Evolutionary conservation across 2,329 filamentous ascomycete genomes (phyloP), one percentile per base, ranked within the genome.

Genomic region (Diaporthe sp.): DNA sequence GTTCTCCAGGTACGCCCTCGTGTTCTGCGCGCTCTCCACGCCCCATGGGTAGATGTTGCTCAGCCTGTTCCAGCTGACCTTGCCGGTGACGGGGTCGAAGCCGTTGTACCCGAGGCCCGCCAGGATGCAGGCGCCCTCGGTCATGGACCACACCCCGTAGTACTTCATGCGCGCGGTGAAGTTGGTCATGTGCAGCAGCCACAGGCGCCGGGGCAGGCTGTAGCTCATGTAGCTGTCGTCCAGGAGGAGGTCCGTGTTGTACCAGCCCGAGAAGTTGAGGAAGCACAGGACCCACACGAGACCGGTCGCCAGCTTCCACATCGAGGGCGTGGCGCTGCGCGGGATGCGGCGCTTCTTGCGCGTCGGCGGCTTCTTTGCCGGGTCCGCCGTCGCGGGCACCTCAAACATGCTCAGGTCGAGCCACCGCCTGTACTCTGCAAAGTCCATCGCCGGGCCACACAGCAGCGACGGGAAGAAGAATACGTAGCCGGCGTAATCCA

Each of bases 371-470:
- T 93, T 94, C 84, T 96, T 97, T 35, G 93, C 89, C 0, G 95
- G 95, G 79, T 98, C 95, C n/a, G 93, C 89, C 15, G 92, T 92
- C 1, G 92, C 88, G 1, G 95, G 94, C 2, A 97, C 87, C 45
- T 97, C 93, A 82, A 99, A 99, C 92, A 99, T 97, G 77, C 92
- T 93, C 3, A 95, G 97, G 79, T 97, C 95, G 77, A 99, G 92
- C 93, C 96, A 99, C 69, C 92, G 92, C 71, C 91, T 92, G 85
- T 98, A 99, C 81, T 99, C 96, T 76, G 93, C 92, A 82, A 94
- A 99, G 83, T 99, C 97, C 81, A 98, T 98, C 0, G 97, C 93
- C 0, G 97, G 97, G 0, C 97, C 97, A 1, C 91, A 94, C 80
- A 98, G 93, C 22, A 99, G 87, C 0, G 94, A 93, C 0, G 97